A percentile compares a stretch with the other conserved stretches of the same genome.
These are phyloP conservation scores for Gamsiella multidivaricata DNA, from an alignment of 192 early-diverging fungal species.

Conservation along the genomic window DNA sequence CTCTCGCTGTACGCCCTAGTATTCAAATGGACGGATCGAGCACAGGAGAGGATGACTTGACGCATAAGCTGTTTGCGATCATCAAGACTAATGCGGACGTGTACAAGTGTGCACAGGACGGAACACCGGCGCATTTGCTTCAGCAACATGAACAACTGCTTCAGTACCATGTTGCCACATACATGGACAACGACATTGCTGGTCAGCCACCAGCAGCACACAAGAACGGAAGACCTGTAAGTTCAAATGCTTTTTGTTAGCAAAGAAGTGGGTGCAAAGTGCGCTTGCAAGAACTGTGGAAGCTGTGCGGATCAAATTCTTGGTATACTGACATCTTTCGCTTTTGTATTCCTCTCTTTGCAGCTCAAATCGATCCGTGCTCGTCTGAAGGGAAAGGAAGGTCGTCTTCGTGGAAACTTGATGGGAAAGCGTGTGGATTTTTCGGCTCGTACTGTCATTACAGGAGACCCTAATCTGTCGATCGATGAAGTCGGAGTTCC, in stretches of 20 bases:
- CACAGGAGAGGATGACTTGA: slow-evolving; percentile 96
- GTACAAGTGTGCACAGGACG: slow-evolving; percentile 83
- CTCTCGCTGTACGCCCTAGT: slow-evolving; percentile 95
- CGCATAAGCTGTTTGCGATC: slow-evolving; percentile 92
- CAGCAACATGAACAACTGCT: slow-evolving; percentile 89
- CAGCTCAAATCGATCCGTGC: slow-evolving; percentile 95
- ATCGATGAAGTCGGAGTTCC: slow-evolving; percentile 99
- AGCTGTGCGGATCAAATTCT: not conserved
- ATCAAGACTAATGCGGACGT: slow-evolving; percentile 92
- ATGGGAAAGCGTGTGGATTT: slow-evolving; percentile 99
- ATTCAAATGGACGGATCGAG: slow-evolving; percentile 92
- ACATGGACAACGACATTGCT: slow-evolving; percentile 97
- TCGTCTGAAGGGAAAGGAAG: slow-evolving; percentile 99
- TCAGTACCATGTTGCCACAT: slow-evolving; percentile 95
- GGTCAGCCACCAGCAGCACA: slow-evolving; percentile 92
- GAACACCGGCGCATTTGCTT: slow-evolving; percentile 88
- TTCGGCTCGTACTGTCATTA: slow-evolving; percentile 98
- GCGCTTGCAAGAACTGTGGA: too few relatives aligned
- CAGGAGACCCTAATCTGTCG: slow-evolving; percentile 97
- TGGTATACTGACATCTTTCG: not conserved
- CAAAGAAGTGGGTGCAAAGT: too few relatives aligned
- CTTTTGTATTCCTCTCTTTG: not conserved
- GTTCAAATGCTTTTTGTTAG: slow-evolving; percentile 14
- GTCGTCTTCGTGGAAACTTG: slow-evolving; percentile 97
- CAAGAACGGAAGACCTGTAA: slow-evolving; percentile 91